Evolutionary conservation across 805 yeast genomes (phyloP).

Genomic region (Starmerella ratchasimensis): DNA sequence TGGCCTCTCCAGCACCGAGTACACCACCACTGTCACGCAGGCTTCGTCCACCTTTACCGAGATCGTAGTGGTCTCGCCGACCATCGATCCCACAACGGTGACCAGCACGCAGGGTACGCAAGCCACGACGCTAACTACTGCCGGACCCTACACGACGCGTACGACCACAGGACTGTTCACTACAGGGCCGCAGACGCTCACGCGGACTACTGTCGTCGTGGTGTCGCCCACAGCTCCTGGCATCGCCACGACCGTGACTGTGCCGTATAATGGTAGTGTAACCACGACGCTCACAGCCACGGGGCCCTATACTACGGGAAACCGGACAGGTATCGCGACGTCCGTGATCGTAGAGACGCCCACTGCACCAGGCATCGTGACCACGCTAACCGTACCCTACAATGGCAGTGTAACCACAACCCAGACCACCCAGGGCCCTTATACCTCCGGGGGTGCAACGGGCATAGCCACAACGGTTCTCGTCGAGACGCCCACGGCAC

Average conservation of each 20-base stretch:
- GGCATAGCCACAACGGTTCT: background rate
- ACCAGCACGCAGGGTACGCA: background rate
- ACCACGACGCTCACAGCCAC: background rate
- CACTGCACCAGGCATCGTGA: background rate
- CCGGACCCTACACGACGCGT: background rate
- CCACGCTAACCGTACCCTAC: constrained; percentile 3
- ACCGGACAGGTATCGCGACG: background rate
- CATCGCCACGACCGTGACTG: background rate
- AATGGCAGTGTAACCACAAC: constrained; percentile 2
- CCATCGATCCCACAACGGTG: background rate
- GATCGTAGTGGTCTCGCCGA: constrained; percentile 1
- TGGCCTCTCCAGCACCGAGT: constrained; percentile 3
- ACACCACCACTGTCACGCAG: background rate
- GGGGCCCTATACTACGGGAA: background rate
- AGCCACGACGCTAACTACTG: too few species aligned
- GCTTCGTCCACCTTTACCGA: background rate
- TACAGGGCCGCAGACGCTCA: background rate
- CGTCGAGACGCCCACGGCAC: constrained; percentile 1
- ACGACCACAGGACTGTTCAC: background rate
- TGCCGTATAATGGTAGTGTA: background rate
- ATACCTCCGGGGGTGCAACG: background rate
- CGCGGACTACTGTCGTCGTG: background rate
- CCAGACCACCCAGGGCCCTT: background rate
- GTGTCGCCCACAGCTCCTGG: constrained; percentile 1
- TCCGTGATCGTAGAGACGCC: constrained; percentile 1